Evolutionary conservation across 306 rosid genomes (phyloP).

Genomic region (Citrullus amarus): DNA sequence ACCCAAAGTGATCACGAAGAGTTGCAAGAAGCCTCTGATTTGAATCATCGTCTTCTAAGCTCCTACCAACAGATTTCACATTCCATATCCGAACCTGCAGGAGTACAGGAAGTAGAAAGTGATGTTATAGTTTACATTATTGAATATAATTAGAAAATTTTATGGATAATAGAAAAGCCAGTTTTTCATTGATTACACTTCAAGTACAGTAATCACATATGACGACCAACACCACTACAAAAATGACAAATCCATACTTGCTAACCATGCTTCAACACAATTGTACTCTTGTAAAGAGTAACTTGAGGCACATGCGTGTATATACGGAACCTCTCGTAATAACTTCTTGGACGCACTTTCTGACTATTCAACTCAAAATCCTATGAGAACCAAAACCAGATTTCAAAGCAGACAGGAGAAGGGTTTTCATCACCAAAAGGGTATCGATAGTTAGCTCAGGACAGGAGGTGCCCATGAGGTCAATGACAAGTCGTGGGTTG

Average conservation of each 20-base stretch:
- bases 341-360: background rate
- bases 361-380: background rate
- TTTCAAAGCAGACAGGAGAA: background rate
- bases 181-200: background rate
- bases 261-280: background rate
- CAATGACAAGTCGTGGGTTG: background rate
- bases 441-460: background rate
- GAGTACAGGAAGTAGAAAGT: background rate
- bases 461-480: background rate
- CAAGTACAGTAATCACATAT: background rate
- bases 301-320: background rate
- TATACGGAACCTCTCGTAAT: background rate
- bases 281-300: background rate
- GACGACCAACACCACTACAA: background rate
- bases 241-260: background rate
- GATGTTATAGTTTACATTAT: background rate
- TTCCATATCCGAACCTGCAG: constrained; percentile 95
- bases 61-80: constrained; percentile 70
- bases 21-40: constrained; percentile 93
- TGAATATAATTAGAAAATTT: background rate
- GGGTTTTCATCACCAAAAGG: background rate
- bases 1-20: constrained; percentile 93
- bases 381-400: background rate
- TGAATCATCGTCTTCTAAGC: constrained; percentile 42
- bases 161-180: background rate